phyloP scores from a whole-genome alignment of 2,329 filamentous ascomycete genomes.

The Aureobasidium sp. region DNA sequence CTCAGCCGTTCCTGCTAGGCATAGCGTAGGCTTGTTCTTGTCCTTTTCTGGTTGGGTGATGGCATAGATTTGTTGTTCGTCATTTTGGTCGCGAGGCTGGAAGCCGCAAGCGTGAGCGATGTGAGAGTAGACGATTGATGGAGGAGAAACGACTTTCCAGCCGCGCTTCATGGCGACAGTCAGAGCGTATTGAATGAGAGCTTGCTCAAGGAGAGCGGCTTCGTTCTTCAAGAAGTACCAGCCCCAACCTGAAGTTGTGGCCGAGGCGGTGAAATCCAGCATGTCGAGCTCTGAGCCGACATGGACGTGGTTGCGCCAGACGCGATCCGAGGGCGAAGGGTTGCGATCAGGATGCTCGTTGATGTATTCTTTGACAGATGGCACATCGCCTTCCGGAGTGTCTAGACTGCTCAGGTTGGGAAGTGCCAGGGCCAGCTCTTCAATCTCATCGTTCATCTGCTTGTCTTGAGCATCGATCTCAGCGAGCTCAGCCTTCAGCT shows the following conservation, averaged over 20 bases:
- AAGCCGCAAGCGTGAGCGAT: constrained; percentile 89
- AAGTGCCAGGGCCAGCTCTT: constrained; percentile 65
- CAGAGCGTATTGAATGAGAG: constrained; percentile 80
- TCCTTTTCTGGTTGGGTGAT: constrained; percentile 59
- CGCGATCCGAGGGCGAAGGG: constrained; percentile 33
- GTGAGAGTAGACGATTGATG: constrained; percentile 85
- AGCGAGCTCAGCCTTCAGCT: constrained; percentile 56
- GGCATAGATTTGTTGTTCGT: constrained; percentile 85
- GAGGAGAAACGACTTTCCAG: constrained; percentile 76
- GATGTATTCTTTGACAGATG: constrained; percentile 66
- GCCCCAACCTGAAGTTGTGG: constrained; percentile 84
- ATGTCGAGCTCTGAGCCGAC: constrained; percentile 81
- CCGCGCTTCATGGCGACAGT: constrained; percentile 63
- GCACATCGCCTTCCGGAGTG: constrained; percentile 64
- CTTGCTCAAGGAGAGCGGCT: constrained; percentile 88
- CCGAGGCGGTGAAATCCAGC: constrained; percentile 80
- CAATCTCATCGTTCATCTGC: constrained; percentile 58
- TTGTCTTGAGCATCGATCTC: constrained; percentile 56
- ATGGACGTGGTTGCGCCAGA: constrained; percentile 71
- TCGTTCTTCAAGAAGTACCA: constrained; percentile 97
- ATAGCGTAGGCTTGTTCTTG: constrained; percentile 59
- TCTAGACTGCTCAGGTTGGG: constrained; percentile 77
- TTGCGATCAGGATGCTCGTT: constrained; percentile 55
- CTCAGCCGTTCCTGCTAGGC: constrained; percentile 83
- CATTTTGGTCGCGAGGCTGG: constrained; percentile 82